Evolutionary conservation across 768 basidiomycete species (phyloP).

Genomic region (Termitomyces sp.): DNA sequence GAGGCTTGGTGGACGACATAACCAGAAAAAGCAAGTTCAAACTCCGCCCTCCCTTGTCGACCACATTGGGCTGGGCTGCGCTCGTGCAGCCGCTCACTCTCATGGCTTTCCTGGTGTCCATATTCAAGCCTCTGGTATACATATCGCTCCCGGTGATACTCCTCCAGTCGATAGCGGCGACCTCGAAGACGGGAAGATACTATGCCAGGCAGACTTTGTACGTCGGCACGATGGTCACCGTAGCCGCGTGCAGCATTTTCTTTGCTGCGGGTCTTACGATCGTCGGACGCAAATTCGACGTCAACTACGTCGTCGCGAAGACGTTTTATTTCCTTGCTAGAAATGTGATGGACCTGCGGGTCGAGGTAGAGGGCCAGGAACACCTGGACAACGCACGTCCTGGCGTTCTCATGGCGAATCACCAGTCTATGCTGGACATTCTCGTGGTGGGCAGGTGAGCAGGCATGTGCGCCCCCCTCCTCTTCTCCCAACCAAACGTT

Average conservation of each 20-base stretch:
- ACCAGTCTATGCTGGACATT: slow-evolving; percentile 93
- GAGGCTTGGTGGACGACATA: slow-evolving; percentile 1
- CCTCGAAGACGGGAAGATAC: slow-evolving; percentile 60
- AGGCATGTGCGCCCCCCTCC: slow-evolving; percentile 11
- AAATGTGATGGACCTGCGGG: slow-evolving; percentile 58
- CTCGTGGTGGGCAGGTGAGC: slow-evolving; percentile 76
- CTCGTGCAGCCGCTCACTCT: slow-evolving; percentile 12
- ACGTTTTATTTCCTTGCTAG: slow-evolving; percentile 75
- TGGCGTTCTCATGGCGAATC: slow-evolving; percentile 80
- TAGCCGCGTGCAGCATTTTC: slow-evolving; percentile 71
- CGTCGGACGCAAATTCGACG: slow-evolving; percentile 70
- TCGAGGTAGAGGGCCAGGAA: slow-evolving; percentile 87
- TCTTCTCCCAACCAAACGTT: background rate
- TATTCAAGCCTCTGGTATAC: slow-evolving; percentile 75
- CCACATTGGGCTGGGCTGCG: slow-evolving; percentile 17
- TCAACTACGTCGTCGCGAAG: slow-evolving; percentile 80
- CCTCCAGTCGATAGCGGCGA: slow-evolving; percentile 55
- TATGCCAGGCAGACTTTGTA: slow-evolving; percentile 75
- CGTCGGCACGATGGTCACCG: slow-evolving; percentile 64
- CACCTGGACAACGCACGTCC: slow-evolving; percentile 67
- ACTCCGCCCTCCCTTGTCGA: slow-evolving; percentile 18
- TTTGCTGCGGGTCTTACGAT: slow-evolving; percentile 65
- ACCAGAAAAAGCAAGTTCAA: slow-evolving; percentile 12
- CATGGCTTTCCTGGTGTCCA: slow-evolving; percentile 66
- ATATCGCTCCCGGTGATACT: slow-evolving; percentile 71